Conservation (phyloP, 805 yeast genomes). For the Starmera dryadoides region DNA sequence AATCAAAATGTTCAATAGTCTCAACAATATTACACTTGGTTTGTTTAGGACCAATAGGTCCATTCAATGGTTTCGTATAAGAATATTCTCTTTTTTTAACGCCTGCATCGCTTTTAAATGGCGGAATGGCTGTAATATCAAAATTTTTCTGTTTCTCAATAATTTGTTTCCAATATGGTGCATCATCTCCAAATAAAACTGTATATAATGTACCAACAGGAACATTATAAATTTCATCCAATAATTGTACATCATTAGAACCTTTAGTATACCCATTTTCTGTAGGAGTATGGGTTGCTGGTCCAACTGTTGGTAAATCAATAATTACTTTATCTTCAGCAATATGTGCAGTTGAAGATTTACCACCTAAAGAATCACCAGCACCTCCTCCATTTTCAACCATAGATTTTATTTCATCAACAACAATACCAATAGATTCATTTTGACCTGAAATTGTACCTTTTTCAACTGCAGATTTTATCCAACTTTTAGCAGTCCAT, state of each 20-base stretch:
- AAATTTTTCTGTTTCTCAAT: conserved; percentile 55
- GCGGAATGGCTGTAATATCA: conserved; percentile 41
- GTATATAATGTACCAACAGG: conserved; percentile 60
- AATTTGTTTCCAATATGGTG: conserved; percentile 37
- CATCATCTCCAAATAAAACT: conserved; percentile 56
- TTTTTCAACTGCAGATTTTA: conserved; percentile 67
- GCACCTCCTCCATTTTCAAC: conserved; percentile 11
- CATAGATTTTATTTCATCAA: conserved; percentile 34
- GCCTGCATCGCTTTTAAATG: conserved; percentile 25
- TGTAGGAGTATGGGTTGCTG: conserved; percentile 39
- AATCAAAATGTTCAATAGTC: conserved; percentile 47
- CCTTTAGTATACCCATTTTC: conserved; percentile 33
- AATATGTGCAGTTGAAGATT: background rate
- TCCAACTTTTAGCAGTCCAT: conserved; percentile 77
- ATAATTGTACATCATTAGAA: conserved; percentile 44
- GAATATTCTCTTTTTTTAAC: conserved; percentile 41
- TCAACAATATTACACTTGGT: conserved; percentile 67
- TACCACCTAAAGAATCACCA: conserved; percentile 3
- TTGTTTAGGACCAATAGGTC: conserved; percentile 87
- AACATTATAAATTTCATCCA: conserved; percentile 43
- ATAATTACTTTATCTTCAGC: conserved; percentile 14
- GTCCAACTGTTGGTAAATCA: conserved; percentile 26
- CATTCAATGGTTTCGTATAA: conserved; percentile 70
- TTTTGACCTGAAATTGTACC: conserved; percentile 70
- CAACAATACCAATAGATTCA: conserved; percentile 42